Conservation (phyloP, 2,329 filamentous ascomycete species). For the Zymoseptoria passerinii region DNA sequence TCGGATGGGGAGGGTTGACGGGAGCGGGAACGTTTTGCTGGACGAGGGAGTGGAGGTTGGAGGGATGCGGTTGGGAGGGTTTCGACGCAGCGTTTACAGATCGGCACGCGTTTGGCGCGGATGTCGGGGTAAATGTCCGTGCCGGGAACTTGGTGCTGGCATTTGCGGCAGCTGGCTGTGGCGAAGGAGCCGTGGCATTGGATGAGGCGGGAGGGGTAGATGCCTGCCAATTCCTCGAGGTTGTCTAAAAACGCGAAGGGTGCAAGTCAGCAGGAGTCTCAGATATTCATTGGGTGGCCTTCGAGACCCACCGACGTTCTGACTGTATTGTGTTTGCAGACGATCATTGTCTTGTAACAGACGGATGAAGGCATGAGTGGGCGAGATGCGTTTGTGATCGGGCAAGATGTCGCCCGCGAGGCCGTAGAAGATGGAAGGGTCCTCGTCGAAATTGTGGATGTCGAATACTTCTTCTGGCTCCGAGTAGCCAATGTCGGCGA, state of each 20-base stretch:
- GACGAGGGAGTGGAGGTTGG: constrained; percentile 29
- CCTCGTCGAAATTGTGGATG: constrained; percentile 74
- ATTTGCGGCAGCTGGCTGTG: constrained; percentile 80
- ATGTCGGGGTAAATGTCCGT: constrained; percentile 74
- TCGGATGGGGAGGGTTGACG: constrained; percentile 44
- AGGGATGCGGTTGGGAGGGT: constrained; percentile 42
- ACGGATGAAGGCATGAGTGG: constrained; percentile 88
- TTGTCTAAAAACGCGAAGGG: constrained; percentile 3
- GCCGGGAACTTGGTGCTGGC: constrained; percentile 63
- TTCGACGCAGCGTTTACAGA: constrained; percentile 63
- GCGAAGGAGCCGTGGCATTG: constrained; percentile 97
- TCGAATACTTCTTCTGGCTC: constrained; percentile 96
- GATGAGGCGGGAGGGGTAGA: constrained; percentile 71
- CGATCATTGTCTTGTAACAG: constrained; percentile 82
- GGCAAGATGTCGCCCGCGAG: constrained; percentile 87
- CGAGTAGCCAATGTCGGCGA: constrained; percentile 65
- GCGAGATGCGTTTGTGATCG: constrained; percentile 69
- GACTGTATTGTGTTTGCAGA: constrained; percentile 92
- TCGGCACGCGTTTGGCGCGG: constrained; percentile 64
- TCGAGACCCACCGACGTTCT: no score
- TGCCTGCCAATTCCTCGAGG: constrained; percentile 78
- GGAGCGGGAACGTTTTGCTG: constrained; percentile 26
- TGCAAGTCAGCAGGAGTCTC: no score
- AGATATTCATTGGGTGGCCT: no score
- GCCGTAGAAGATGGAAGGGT: constrained; percentile 84